Evolutionary conservation across 805 yeast species (phyloP), one percentile per base, ranked within the genome.

Genomic region (Kuraishia molischiana): DNA sequence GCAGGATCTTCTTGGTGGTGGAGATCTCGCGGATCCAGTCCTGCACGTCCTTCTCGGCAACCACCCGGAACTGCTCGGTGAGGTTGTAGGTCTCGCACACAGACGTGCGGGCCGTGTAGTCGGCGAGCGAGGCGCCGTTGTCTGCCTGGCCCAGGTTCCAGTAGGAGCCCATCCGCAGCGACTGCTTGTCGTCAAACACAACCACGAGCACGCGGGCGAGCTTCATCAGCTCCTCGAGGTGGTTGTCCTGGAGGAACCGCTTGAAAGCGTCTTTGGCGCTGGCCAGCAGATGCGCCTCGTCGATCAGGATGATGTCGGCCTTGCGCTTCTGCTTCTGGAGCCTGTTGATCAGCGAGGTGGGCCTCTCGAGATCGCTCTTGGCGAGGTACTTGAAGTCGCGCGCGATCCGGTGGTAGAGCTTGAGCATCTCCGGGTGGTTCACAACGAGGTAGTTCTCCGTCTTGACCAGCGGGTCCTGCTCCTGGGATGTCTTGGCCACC

Each of bases 401-500:
- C 3, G 67, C 47, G 9, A 66, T 60, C 39, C 69, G 55, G 38
- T 60, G 59, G 37, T 67, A 67, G 13, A 67, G 42, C 47, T 66
- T 66, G 29, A 67, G 43, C 72, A 67, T 67, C 42, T 67, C 73
- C 1, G 73, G 73, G 44, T 67, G 72, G 36, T 67, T 67, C 1
- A 67, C 73, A 2, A 66, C 60, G 15, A 67, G 47, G 38, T 52
- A 62, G 39, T 67, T 67, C 13, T 46, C 45, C 1, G 66, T 61
- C 2, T 52, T 53, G 4, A 45, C 39, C 15, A 62, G 38, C 1
- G 44, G 29, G 28, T 50, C 44, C 31, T 30, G 19, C 15, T 29
- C 28, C 13, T 39, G 39, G 2, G 43, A 26, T 3, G 44, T 41
- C 33, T 44, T 47, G 3, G 64, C 43, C 3, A 47, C 24, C 29